phyloP scores from a whole-genome alignment of 1,284 basidiomycete genomes.

The Mycena sp. region DNA sequence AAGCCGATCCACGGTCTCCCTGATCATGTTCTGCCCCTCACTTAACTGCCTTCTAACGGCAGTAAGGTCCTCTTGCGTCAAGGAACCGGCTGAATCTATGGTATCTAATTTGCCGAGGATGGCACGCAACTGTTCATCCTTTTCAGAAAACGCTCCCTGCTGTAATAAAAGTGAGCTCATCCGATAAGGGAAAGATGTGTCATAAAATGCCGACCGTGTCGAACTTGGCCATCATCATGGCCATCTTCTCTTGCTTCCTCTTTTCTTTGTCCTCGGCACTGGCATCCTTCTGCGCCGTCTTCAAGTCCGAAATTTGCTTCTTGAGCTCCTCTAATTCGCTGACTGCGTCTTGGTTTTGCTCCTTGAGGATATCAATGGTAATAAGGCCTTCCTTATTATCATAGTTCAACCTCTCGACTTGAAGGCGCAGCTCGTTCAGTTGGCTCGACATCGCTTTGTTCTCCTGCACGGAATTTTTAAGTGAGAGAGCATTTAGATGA shows the following conservation, averaged over 20 bases:
- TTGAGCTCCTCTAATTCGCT: conserved; percentile 92
- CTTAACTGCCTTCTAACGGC: conserved; percentile 87
- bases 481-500: conserved; percentile 7
- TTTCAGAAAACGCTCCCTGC: conserved; percentile 91
- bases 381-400: conserved; percentile 96
- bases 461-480: conserved; percentile 62
- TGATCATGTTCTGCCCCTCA: conserved; percentile 87
- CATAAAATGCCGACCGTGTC: conserved; percentile 74
- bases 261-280: conserved; percentile 97
- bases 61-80: conserved; percentile 83
- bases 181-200: conserved; percentile 13
- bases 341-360: conserved; percentile 91
- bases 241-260: conserved; percentile 99
- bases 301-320: conserved; percentile 83
- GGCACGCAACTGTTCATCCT: conserved; percentile 90
- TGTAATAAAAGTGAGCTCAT: conserved; percentile 42
- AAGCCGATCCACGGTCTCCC: conserved; percentile 91
- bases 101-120: conserved; percentile 86
- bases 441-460: conserved; percentile 92
- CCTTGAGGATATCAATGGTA: conserved; percentile 96
- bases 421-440: conserved; percentile 91
- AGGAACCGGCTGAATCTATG: conserved; percentile 69
- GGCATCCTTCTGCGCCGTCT: conserved; percentile 84
- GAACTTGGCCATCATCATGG: conserved; percentile 99
- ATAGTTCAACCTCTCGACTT: conserved; percentile 93